Percentiles rank a stretch among this genome's conserved stretches.
These are phyloP conservation scores for Podosphaera fusca DNA, from an alignment of 2,329 filamentous ascomycete genomes.

Conservation along the genomic window DNA sequence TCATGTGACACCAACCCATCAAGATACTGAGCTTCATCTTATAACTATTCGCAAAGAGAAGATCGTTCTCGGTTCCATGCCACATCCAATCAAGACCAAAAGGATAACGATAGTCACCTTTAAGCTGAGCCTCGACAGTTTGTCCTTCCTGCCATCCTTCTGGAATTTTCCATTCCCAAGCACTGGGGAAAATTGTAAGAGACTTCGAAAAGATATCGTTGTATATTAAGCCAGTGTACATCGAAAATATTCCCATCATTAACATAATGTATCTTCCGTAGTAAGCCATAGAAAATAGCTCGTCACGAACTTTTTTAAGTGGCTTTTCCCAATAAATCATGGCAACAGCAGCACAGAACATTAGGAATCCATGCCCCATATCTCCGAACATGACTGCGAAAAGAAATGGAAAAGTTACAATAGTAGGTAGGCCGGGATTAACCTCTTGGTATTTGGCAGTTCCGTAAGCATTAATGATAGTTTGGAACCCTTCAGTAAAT, in stretches of 20 bases:
- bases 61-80: conserved; percentile 86
- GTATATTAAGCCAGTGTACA: conserved; percentile 94
- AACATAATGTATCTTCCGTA: conserved; percentile 97
- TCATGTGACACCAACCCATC: conserved; percentile 96
- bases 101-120: conserved; percentile 61
- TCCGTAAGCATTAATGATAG: conserved; percentile 95
- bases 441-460: conserved; percentile 94
- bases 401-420: conserved; percentile 96
- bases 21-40: conserved; percentile 99
- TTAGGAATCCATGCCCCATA: conserved; percentile 77
- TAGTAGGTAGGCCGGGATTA: conserved; percentile 84
- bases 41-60: conserved; percentile 93
- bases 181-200: conserved; percentile 67
- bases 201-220: conserved; percentile 94
- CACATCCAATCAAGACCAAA: conserved; percentile 92
- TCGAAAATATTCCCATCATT: conserved; percentile 91
- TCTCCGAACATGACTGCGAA: conserved; percentile 99
- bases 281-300: conserved; percentile 95
- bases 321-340: conserved; percentile 97
- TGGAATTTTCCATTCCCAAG: conserved; percentile 52
- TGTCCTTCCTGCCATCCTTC: conserved; percentile 40
- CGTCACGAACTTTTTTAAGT: conserved; percentile 76
- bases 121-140: conserved; percentile 42
- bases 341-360: conserved; percentile 58
- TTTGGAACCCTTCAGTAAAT: conserved; percentile 95